Conservation (phyloP, 2,329 filamentous ascomycete genomes). For the Rhynchosporium secalis region DNA sequence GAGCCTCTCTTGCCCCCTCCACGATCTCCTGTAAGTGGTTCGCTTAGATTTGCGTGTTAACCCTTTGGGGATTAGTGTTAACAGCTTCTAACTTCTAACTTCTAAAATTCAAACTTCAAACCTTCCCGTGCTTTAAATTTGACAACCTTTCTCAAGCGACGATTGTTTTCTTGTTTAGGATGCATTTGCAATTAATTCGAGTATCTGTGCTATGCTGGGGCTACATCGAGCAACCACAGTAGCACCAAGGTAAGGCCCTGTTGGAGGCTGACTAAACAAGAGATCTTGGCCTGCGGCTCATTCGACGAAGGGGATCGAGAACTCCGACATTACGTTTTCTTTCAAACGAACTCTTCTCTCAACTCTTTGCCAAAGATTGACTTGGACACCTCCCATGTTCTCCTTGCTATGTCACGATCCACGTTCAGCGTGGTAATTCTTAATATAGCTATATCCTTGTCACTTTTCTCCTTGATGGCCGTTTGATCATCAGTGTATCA, state of each 20-base stretch:
- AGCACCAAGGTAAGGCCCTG: not conserved
- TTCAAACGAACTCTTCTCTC: constrained; percentile 8
- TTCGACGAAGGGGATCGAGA: not conserved
- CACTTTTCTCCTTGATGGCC: constrained; percentile 13
- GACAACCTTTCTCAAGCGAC: too few relatives aligned
- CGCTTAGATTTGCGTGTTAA: not conserved
- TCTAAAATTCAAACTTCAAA: not conserved
- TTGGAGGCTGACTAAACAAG: constrained; percentile 2
- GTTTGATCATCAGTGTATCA: constrained; percentile 25
- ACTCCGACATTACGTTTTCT: not conserved
- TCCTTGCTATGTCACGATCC: constrained; percentile 17
- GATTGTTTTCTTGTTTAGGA: too few relatives aligned
- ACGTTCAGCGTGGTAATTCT: constrained; percentile 19
- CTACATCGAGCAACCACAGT: too few relatives aligned
- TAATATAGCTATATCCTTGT: constrained; percentile 22
- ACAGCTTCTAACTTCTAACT: not conserved
- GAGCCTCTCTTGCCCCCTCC: not conserved
- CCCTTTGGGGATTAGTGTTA: not conserved
- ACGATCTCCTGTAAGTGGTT: not conserved
- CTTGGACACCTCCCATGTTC: not conserved
- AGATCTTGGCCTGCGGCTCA: not conserved
- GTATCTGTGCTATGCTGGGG: too few relatives aligned
- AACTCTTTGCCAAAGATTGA: constrained; percentile 4
- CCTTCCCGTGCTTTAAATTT: not conserved
- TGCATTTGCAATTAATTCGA: too few relatives aligned